These are phyloP conservation scores for Decorospora gaudefroyi DNA, from an alignment of 2,329 filamentous ascomycete species.

Conservation along the genomic window DNA sequence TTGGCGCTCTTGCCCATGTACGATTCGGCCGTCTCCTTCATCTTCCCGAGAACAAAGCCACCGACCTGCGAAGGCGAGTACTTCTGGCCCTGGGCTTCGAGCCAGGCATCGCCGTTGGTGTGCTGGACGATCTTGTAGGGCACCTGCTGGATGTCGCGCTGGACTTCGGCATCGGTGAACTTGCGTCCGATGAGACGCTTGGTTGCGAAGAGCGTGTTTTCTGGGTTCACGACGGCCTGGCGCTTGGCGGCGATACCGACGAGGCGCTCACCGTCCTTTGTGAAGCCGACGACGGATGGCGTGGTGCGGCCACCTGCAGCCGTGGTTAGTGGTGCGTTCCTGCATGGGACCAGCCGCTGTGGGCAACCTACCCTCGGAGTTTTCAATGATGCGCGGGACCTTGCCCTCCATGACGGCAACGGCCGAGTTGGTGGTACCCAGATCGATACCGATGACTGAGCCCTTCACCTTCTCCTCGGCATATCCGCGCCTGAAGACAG, in stretches of 20 bases:
- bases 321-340: too few species aligned
- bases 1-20: constrained; percentile 89
- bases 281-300: constrained; percentile 92
- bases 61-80: constrained; percentile 99
- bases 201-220: constrained; percentile 97
- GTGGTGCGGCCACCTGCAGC: constrained; percentile 79
- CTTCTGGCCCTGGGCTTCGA: constrained; percentile 88
- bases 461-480: constrained; percentile 88
- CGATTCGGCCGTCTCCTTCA: constrained; percentile 97
- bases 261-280: constrained; percentile 91
- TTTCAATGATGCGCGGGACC: constrained; percentile 93
- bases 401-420: constrained; percentile 98
- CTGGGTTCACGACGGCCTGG: constrained; percentile 96
- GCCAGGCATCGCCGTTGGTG: constrained; percentile 95
- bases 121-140: constrained; percentile 99
- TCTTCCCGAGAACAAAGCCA: constrained; percentile 95
- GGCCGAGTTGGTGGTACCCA: constrained; percentile 97
- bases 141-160: constrained; percentile 96
- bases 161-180: constrained; percentile 90
- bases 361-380: constrained; percentile 76
- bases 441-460: constrained; percentile 95
- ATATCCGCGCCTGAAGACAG: constrained; percentile 71
- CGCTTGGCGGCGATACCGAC: constrained; percentile 98
- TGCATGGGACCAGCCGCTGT: too few species aligned
- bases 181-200: constrained; percentile 99